These are phyloP conservation scores for Pholiota conissans DNA, from an alignment of 768 basidiomycete genomes.

Conservation along the genomic window DNA sequence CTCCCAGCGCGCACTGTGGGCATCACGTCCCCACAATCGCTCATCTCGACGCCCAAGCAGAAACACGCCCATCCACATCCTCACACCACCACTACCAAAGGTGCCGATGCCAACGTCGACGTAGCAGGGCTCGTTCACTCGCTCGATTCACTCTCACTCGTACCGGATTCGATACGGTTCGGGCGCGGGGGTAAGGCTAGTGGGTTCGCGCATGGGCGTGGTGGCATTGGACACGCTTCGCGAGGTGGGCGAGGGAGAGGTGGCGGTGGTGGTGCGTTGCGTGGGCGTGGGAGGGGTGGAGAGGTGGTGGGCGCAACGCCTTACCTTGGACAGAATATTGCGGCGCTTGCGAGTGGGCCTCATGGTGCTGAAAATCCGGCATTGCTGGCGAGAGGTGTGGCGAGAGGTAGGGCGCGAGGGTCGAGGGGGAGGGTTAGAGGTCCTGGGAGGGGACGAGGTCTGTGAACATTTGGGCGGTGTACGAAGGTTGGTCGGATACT, in stretches of 20 bases:
- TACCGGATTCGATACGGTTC: conserved; percentile 71
- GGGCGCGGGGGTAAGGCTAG: conserved; percentile 66
- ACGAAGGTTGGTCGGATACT: too few relatives aligned
- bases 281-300: not conserved
- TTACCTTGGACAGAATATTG: not conserved
- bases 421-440: not conserved
- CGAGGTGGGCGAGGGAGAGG: conserved; percentile 9
- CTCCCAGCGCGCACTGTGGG: conserved; percentile 18
- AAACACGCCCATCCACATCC: conserved; percentile 3
- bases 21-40: conserved; percentile 19
- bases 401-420: not conserved
- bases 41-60: conserved; percentile 13
- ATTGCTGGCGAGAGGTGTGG: too few relatives aligned
- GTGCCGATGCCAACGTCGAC: conserved; percentile 24
- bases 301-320: not conserved
- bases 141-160: conserved; percentile 49
- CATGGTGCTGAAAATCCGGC: too few relatives aligned
- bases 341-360: not conserved
- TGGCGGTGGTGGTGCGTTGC: conserved; percentile 14
- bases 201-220: too few relatives aligned
- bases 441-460: not conserved
- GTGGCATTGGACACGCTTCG: too few relatives aligned
- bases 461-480: too few relatives aligned
- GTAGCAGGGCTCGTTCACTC: conserved; percentile 52
- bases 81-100: too few relatives aligned